Conservation (phyloP, 371 early-diverging fungal species). For the Mucor racemosus region DNA sequence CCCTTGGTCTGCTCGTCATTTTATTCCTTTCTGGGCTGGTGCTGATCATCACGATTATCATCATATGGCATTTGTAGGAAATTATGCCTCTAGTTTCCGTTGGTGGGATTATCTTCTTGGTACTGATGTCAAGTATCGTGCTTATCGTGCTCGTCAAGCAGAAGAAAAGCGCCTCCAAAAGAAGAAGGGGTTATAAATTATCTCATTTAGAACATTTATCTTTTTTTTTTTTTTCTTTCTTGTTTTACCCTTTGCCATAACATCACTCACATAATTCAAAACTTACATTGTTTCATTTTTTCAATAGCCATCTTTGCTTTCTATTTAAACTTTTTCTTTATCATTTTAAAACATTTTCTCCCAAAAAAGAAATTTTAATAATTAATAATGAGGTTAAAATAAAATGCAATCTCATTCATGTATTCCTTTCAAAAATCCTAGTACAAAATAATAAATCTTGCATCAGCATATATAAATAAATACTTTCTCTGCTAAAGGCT, state of each 20-base stretch:
- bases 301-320: slow-evolving; percentile 16
- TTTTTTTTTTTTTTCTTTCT: neutral
- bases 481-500: too few relatives aligned
- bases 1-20: slow-evolving; percentile 86
- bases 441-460: too few relatives aligned
- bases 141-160: slow-evolving; percentile 59
- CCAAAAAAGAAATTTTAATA: neutral
- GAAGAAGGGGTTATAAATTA: slow-evolving; percentile 7
- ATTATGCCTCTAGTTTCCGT: slow-evolving; percentile 81
- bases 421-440: too few relatives aligned
- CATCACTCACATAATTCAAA: neutral
- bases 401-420: too few relatives aligned
- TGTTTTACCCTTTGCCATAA: neutral
- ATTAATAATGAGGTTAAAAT: too few relatives aligned
- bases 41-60: slow-evolving; percentile 90
- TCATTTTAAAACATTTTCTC: neutral
- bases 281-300: slow-evolving; percentile 6
- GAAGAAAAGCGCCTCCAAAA: slow-evolving; percentile 44
- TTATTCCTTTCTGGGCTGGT: slow-evolving; percentile 83
- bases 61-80: slow-evolving; percentile 83
- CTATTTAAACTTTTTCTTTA: neutral
- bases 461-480: too few relatives aligned
- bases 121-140: slow-evolving; percentile 79
- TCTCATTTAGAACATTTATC: neutral
- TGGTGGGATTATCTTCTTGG: slow-evolving; percentile 88